Evolutionary conservation across 2,329 filamentous ascomycete genomes (phyloP).

Genomic region (Colletotrichum cordylinicola): DNA sequence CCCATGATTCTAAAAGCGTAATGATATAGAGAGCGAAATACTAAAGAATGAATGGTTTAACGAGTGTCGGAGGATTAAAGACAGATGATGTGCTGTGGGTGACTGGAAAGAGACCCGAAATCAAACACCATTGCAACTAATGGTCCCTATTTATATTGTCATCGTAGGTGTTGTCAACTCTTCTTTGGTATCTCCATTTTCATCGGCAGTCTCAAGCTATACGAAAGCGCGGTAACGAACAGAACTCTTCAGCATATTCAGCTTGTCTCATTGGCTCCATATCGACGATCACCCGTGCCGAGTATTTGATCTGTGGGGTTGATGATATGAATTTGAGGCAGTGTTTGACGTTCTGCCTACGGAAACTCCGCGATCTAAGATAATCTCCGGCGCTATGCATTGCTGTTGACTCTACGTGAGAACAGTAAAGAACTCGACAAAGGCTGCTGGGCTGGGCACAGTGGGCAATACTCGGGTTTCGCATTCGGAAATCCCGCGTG

Average conservation of each 20-base stretch:
- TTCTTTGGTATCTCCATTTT: background rate
- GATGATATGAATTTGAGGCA: background rate
- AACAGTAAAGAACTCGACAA: background rate
- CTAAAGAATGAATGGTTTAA: background rate
- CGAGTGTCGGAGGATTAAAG: background rate
- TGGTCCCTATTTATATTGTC: background rate
- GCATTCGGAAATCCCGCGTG: background rate
- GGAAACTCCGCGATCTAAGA: background rate
- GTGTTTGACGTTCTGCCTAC: fast-evolving
- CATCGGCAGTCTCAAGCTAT: fast-evolving
- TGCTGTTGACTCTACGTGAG: fast-evolving
- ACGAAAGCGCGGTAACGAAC: background rate
- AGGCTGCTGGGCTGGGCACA: fast-evolving
- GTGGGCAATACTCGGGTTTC: background rate
- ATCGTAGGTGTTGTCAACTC: background rate
- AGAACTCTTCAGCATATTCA: fast-evolving
- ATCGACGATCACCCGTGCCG: background rate
- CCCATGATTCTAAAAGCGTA: background rate
- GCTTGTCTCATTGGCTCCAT: background rate
- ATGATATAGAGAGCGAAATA: background rate
- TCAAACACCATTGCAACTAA: fast-evolving
- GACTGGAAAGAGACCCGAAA: background rate
- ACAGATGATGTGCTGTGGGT: background rate
- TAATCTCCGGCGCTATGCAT: background rate
- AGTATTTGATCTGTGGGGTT: background rate